These are phyloP conservation scores for Triglochin maritima DNA, from an alignment of 106 monocot genomes.

Conservation along the genomic window DNA sequence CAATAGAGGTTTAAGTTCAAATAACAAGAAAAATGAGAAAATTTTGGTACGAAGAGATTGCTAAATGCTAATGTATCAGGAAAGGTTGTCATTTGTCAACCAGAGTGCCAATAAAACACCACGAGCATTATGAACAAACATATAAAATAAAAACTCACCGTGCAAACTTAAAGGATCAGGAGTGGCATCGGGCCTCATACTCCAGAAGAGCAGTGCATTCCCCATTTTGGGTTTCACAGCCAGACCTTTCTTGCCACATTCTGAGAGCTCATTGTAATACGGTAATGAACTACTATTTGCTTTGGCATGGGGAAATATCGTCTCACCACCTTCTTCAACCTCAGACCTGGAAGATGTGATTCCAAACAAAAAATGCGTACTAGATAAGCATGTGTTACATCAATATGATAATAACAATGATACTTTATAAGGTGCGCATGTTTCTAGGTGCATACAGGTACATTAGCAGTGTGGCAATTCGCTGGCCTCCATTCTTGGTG, in stretches of 20 bases:
- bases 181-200: conserved; percentile 14
- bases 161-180: conserved; percentile 10
- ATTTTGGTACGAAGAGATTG: not conserved
- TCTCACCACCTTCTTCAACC: conserved; percentile 24
- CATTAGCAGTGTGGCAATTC: conserved; percentile 13
- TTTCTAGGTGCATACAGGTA: conserved; percentile 11
- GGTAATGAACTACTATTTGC: conserved; percentile 12
- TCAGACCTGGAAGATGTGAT: conserved; percentile 4
- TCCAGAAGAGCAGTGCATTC: conserved; percentile 15
- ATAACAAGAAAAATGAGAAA: not conserved
- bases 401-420: too few species aligned
- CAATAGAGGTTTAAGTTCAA: not conserved
- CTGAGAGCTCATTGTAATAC: conserved; percentile 10
- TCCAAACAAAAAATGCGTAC: too few species aligned
- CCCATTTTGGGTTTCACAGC: conserved; percentile 18
- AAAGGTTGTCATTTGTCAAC: not conserved
- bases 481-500: conserved; percentile 20
- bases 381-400: too few species aligned
- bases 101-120: not conserved
- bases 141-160: conserved; percentile 2
- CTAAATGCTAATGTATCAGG: not conserved
- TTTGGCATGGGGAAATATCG: conserved; percentile 14
- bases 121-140: not conserved
- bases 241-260: conserved; percentile 17
- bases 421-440: not conserved